A percentile compares a stretch with the other conserved stretches of the same genome.
These are phyloP conservation scores for Cryomyces minteri DNA, from an alignment of 495 filamentous ascomycete species.

Conservation along the genomic window DNA sequence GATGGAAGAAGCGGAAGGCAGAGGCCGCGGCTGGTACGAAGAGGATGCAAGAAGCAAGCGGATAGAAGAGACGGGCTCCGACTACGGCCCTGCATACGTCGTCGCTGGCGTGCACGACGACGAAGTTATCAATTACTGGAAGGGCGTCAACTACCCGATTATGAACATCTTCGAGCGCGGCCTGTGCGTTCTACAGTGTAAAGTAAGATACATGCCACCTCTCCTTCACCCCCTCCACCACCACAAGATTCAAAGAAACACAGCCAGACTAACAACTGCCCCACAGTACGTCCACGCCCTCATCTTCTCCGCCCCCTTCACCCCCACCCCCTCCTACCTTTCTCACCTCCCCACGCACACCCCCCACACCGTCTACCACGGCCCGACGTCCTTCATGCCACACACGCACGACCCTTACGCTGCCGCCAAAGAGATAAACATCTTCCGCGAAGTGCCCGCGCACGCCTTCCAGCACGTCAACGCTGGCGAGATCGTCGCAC, in stretches of 20 bases:
- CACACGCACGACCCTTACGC: slow-evolving; percentile 72
- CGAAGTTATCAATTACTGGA: slow-evolving; percentile 83
- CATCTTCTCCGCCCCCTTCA: slow-evolving; percentile 77
- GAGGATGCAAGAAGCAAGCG: slow-evolving; percentile 40
- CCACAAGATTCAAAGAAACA: background rate
- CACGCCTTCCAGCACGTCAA: slow-evolving; percentile 80
- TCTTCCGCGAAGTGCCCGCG: slow-evolving; percentile 20
- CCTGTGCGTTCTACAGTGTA: slow-evolving; percentile 87
- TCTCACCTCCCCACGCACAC: slow-evolving; percentile 52
- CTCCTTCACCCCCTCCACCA: background rate
- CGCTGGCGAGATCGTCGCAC: slow-evolving; percentile 74
- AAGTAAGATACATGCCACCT: slow-evolving; percentile 31
- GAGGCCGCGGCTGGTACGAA: slow-evolving; percentile 52
- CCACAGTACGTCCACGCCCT: slow-evolving; percentile 68
- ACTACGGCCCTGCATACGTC: slow-evolving; percentile 69
- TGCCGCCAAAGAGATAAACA: slow-evolving; percentile 30
- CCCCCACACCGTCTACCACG: slow-evolving; percentile 80
- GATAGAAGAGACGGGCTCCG: slow-evolving; percentile 36
- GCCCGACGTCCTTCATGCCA: slow-evolving; percentile 80
- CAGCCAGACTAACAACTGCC: slow-evolving; percentile 3
- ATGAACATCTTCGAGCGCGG: slow-evolving; percentile 98
- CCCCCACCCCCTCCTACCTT: slow-evolving; percentile 58
- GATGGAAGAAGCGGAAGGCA: slow-evolving; percentile 47
- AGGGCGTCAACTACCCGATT: slow-evolving; percentile 95
- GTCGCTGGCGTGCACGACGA: slow-evolving; percentile 90